Evolutionary conservation across 1,284 basidiomycete species (phyloP), one percentile per base, ranked within the genome.

Genomic region (Boletus albobrunnescens): DNA sequence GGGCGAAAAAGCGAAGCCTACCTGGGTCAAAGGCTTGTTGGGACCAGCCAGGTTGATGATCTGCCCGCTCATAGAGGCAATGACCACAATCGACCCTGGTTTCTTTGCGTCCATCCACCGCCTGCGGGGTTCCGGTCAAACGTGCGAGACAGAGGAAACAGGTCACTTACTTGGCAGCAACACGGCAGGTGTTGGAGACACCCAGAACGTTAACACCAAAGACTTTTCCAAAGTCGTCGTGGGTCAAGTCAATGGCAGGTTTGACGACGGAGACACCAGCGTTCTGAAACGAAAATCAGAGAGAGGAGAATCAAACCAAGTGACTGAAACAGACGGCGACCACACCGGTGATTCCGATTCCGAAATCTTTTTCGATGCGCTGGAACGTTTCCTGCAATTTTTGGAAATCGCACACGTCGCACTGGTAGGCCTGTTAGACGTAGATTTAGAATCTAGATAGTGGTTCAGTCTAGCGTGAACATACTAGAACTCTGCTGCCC

Each of bases 201-300:
- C 74, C 74, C 12, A 67, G 60, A 1, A 73, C 67, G 33, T 71
- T 71, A 2, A 67, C 66, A 20, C 57, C 61, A 43, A 58, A 73
- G 1, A 76, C 67, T 13, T 56, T 55, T 4, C 63, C 50, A 56
- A 75, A 78, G 40, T 78, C 76, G 0, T 74, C 70, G 2, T 60
- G 51, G 10, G 61, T 65, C 55, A 78, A 55, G 28, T 78, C 72
- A 33, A 75, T 43, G 0, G 77, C 74, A 5, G 72, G 69, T 59
- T 77, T 77, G 30, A 78, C 66, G 44, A 74, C 64, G 3, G 76
- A 75, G 9, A 75, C 61, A 14, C 74, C 76, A 3, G 74, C 74
- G 36, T 76, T 72, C 68, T 72, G 20, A 1, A 41, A 19, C 4
- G 33, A 2, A 13, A 3, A n/a, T 54, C 8, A 42, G 37, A 4